A percentile compares a stretch with the other conserved stretches of the same genome.
These are phyloP conservation scores for Nicotiana sylvestris DNA, from an alignment of 257 asterid genomes.

Conservation along the genomic window DNA sequence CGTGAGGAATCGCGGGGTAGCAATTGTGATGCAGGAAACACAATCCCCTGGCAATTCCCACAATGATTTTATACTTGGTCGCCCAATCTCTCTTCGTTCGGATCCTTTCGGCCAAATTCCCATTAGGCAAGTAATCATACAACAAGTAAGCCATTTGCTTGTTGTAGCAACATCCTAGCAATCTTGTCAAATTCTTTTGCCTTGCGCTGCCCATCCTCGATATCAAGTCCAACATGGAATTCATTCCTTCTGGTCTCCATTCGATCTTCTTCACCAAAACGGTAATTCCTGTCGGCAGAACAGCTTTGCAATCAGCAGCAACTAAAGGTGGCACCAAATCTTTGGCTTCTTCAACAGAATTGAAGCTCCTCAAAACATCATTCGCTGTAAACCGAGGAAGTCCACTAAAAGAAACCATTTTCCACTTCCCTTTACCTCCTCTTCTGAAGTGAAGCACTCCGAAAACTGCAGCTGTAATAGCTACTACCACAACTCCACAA, in stretches of 20 bases:
- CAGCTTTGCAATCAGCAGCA: slow-evolving; percentile 53
- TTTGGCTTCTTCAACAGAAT: slow-evolving; percentile 33
- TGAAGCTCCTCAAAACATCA: slow-evolving; percentile 75
- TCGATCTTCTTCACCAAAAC: slow-evolving; percentile 73
- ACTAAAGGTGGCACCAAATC: slow-evolving; percentile 27
- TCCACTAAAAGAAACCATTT: slow-evolving; percentile 61
- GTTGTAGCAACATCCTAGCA: slow-evolving; percentile 73
- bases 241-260: slow-evolving; percentile 51
- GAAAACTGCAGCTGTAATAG: slow-evolving; percentile 43
- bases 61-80: slow-evolving; percentile 48
- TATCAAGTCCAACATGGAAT: slow-evolving; percentile 33
- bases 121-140: slow-evolving; percentile 72
- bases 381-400: slow-evolving; percentile 73
- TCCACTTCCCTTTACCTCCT: slow-evolving; percentile 54
- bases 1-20: slow-evolving; percentile 79
- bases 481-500: slow-evolving; percentile 53
- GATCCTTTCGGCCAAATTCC: slow-evolving; percentile 59
- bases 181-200: slow-evolving; percentile 68
- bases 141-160: slow-evolving; percentile 60
- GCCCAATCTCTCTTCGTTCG: slow-evolving; percentile 56
- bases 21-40: slow-evolving; percentile 79
- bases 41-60: slow-evolving; percentile 68
- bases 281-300: slow-evolving; percentile 79
- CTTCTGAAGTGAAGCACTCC: slow-evolving; percentile 51
- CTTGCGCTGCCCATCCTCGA: slow-evolving; percentile 62